A percentile compares a stretch with the other conserved stretches of the same genome.
phyloP scores from a whole-genome alignment of 2,329 filamentous ascomycete genomes.

The Hirsutella thompsonii region DNA sequence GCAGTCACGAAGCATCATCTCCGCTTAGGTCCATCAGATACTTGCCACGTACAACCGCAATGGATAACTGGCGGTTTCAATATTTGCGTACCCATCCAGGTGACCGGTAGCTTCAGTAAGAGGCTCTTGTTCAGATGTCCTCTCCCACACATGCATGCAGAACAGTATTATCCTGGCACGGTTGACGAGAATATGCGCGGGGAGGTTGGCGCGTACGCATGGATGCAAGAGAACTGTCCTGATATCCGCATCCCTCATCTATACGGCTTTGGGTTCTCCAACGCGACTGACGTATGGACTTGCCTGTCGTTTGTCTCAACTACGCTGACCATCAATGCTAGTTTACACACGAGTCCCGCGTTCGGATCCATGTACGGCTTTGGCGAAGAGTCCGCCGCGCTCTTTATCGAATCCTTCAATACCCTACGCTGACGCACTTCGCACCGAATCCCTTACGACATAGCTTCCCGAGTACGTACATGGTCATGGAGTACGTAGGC shows the following conservation, averaged over 20 bases:
- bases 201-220: constrained; percentile 2
- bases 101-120: background rate
- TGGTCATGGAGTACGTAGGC: constrained; percentile 1
- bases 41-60: background rate
- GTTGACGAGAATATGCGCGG: constrained; percentile 1
- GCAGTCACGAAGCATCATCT: background rate
- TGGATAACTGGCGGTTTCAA: constrained; percentile 1
- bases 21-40: background rate
- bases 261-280: constrained; percentile 6
- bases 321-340: background rate
- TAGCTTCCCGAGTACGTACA: background rate
- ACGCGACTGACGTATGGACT: background rate
- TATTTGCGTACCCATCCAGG: background rate
- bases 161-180: constrained; percentile 1
- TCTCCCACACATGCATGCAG: constrained; percentile 1
- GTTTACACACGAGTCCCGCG: background rate
- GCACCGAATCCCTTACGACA: background rate
- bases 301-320: background rate
- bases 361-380: background rate
- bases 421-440: background rate
- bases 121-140: constrained; percentile 1
- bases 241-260: constrained; percentile 7
- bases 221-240: constrained; percentile 5
- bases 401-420: background rate
- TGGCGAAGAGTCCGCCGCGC: background rate